Evolutionary conservation across 148 eudicot species (phyloP).

Genomic region (Camellia lanceoleosa): DNA sequence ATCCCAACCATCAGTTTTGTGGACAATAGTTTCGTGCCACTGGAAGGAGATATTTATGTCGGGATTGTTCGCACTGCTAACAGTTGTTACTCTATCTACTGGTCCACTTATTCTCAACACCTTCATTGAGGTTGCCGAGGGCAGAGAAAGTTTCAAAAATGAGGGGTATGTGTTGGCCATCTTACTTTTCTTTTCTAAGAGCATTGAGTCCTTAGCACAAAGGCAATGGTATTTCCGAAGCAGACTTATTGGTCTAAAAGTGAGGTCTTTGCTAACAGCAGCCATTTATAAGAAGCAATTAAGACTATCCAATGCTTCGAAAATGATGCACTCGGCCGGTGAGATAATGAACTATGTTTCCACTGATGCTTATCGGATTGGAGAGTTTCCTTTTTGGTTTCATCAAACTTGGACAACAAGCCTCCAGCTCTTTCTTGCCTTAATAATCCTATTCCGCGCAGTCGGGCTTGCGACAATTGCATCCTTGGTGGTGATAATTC

Average conservation of each 20-base stretch:
- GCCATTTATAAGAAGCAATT: conserved; percentile 77
- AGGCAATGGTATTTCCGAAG: conserved; percentile 75
- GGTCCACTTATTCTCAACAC: conserved; percentile 85
- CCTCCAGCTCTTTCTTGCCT: conserved; percentile 67
- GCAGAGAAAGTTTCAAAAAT: conserved; percentile 47
- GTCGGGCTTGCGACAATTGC: conserved; percentile 74
- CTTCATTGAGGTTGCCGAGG: conserved; percentile 82
- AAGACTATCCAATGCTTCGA: conserved; percentile 67
- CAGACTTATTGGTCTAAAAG: conserved; percentile 65
- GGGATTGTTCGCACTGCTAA: conserved; percentile 73
- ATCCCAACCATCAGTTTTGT: conserved; percentile 50
- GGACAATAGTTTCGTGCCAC: conserved; percentile 60
- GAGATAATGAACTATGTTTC: conserved; percentile 86
- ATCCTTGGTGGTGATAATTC: conserved; percentile 48
- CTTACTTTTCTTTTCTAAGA: conserved; percentile 55
- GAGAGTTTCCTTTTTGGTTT: conserved; percentile 84
- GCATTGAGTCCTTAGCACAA: conserved; percentile 66
- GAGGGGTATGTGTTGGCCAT: conserved; percentile 71
- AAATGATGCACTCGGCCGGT: conserved; percentile 59
- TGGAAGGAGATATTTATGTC: conserved; percentile 64
- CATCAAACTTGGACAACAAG: conserved; percentile 81
- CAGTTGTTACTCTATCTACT: conserved; percentile 59
- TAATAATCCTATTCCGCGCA: conserved; percentile 49
- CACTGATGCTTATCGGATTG: conserved; percentile 80
- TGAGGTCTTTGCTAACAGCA: conserved; percentile 73